Base-by-base conservation (phyloP, 192 early-diverging fungal genomes). In the Coemansia sp. region DNA sequence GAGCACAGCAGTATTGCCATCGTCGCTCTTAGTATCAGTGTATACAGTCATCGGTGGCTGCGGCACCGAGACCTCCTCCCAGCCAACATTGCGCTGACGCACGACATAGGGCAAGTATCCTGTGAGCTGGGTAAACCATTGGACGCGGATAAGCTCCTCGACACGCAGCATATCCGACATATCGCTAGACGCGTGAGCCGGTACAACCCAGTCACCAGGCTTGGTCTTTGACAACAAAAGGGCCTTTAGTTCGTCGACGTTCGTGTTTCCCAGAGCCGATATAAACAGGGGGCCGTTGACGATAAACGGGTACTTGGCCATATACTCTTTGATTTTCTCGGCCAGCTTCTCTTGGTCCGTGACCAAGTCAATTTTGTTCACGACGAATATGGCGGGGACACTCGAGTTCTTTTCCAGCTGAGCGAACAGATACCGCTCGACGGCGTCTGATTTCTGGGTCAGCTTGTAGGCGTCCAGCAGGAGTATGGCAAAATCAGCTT, bases 131-230 rank as follows among this genome's bases (percentile, higher is more conserved):
- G 53, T 67, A 44, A 75, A 83, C 75, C 75, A 83, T 57, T 78
- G 73, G 17, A 73, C 76, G 45, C 81, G 81, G 65, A 83, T 73
- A 19, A 75, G 66, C 63, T 83, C 81, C 55, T 77, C 81, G 23
- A 78, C 81, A 8, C 69, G 76, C 73, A 62, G 62, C 73, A 75
- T 51, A 48, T 72, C 72, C 4, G 81, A 83, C 72, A 78, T 72
- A 67, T 83, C 76, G 57, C 42, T 70, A 6, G 57, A 62, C 21
- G 68, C 76, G 37, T 67, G 10, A 0, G 69, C 69, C 19, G 81
- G 81, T 2, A 83, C 45, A 60, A 48, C 59, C 81, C 81, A 83
- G 34, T 67, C 32, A 5, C 76, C 81, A 7, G 76, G 73, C 46
- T 38, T 15, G 12, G 76, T 70, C 39, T 38, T 37, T 19, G 37